These are phyloP conservation scores for Russula griseocarnosa DNA, from an alignment of 768 basidiomycete genomes.

Conservation along the genomic window DNA sequence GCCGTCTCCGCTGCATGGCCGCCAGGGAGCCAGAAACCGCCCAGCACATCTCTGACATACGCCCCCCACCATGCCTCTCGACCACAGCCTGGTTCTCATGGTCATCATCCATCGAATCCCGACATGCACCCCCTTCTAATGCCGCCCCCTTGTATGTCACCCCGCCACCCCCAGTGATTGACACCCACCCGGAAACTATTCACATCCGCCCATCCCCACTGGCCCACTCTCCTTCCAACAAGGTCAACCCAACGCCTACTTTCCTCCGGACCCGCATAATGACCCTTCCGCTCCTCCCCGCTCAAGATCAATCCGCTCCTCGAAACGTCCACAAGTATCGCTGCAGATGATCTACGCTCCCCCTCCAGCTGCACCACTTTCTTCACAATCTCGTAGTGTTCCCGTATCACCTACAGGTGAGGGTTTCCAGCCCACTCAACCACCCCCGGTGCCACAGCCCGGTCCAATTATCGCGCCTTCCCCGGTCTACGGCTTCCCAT, in stretches of 20 bases:
- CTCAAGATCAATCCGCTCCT: constrained; percentile 23
- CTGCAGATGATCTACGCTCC: constrained; percentile 27
- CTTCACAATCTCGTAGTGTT: constrained; percentile 18
- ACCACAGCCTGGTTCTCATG: constrained; percentile 17
- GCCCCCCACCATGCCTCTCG: background rate
- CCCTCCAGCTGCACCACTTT: constrained; percentile 16
- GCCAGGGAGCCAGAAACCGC: background rate
- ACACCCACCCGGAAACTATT: constrained; percentile 26
- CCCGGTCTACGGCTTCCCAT: constrained; percentile 21
- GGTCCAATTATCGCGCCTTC: constrained; percentile 12
- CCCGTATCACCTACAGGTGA: constrained; percentile 18
- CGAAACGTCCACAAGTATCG: constrained; percentile 9
- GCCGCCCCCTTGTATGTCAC: constrained; percentile 19
- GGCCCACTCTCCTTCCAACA: background rate
- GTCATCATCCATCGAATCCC: constrained; percentile 27
- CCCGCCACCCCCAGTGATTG: constrained; percentile 13
- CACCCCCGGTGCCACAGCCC: background rate
- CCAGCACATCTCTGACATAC: background rate
- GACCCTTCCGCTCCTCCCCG: background rate
- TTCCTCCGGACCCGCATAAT: constrained; percentile 11
- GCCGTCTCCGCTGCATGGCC: constrained; percentile 19
- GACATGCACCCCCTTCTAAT: constrained; percentile 22
- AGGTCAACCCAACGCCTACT: constrained; percentile 1
- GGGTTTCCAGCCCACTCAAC: constrained; percentile 8
- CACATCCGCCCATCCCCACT: constrained; percentile 26